Percentiles rank a stretch among this genome's conserved stretches.
phyloP scores from a whole-genome alignment of 257 asterid genomes.

The Ligustrum vulgare region DNA sequence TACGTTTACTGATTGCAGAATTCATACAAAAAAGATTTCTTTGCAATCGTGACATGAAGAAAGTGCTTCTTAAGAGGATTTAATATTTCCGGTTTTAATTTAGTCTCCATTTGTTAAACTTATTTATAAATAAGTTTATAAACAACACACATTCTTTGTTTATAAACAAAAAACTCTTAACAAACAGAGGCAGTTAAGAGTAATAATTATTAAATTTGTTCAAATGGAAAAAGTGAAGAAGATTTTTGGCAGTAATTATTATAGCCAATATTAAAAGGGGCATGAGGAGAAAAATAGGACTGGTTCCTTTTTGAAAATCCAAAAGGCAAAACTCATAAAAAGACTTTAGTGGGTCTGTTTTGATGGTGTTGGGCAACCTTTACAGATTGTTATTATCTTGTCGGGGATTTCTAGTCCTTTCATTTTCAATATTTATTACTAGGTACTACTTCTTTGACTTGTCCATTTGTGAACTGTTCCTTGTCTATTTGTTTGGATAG shows the following conservation, averaged over 20 bases:
- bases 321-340: constrained; percentile 26
- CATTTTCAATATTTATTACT: constrained; percentile 60
- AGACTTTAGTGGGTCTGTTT: constrained; percentile 56
- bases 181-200: too few relatives aligned
- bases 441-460: constrained; percentile 36
- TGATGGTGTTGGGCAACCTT: constrained; percentile 54
- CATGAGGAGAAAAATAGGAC: constrained; percentile 24
- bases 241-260: constrained; percentile 27
- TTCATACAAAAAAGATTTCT: constrained; percentile 28
- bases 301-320: constrained; percentile 27
- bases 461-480: constrained; percentile 40
- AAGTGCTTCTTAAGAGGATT: constrained; percentile 33
- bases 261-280: constrained; percentile 17
- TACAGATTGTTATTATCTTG: constrained; percentile 54
- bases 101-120: too few relatives aligned
- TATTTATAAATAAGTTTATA: too few relatives aligned
- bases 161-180: too few relatives aligned
- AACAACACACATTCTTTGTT: too few relatives aligned
- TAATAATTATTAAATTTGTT: neutral
- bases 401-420: constrained; percentile 57
- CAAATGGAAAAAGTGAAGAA: neutral
- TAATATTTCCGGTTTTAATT: constrained; percentile 19
- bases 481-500: constrained; percentile 32
- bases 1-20: constrained; percentile 14
- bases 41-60: constrained; percentile 29